Conservation (phyloP, 768 basidiomycete species). For the Chalciporus sphaerocephalus region DNA sequence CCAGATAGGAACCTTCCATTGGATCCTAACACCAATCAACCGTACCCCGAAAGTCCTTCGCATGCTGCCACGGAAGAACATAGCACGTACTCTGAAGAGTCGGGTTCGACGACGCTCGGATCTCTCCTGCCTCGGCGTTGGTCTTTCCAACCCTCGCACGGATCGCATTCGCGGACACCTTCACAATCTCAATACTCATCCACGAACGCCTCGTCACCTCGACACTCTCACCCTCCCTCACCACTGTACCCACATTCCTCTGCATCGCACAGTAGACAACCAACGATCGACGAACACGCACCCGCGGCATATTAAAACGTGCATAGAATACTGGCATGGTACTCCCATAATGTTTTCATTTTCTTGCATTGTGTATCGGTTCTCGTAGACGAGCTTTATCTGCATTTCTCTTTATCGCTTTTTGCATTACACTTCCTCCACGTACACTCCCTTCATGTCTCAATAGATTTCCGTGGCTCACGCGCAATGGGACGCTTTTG, state of each 20-base stretch:
- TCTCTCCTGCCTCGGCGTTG: slow-evolving; percentile 31
- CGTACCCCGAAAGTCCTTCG: slow-evolving; percentile 40
- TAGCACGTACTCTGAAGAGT: slow-evolving; percentile 31
- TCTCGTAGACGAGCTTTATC: slow-evolving; percentile 3
- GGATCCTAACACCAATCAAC: slow-evolving; percentile 39
- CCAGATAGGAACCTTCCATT: slow-evolving; percentile 43
- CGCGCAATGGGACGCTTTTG: not conserved
- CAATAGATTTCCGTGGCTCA: not conserved
- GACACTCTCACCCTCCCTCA: slow-evolving; percentile 31
- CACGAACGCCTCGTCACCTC: slow-evolving; percentile 28
- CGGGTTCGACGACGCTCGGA: slow-evolving; percentile 34
- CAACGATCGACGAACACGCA: slow-evolving; percentile 31
- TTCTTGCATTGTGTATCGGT: slow-evolving; percentile 5
- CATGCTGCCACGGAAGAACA: slow-evolving; percentile 18
- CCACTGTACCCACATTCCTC: slow-evolving; percentile 23
- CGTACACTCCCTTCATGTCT: not conserved
- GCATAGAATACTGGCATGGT: not conserved
- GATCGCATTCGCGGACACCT: slow-evolving; percentile 27
- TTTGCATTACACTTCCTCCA: slow-evolving; percentile 4
- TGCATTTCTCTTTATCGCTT: slow-evolving; percentile 1
- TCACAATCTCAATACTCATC: slow-evolving; percentile 33
- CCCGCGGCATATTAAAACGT: slow-evolving; percentile 15
- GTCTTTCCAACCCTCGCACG: slow-evolving; percentile 30
- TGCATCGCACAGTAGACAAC: slow-evolving; percentile 27
- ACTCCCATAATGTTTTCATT: not conserved